Evolutionary conservation across 345 rosid genomes (phyloP), one percentile per base, ranked within the genome.

Genomic region (Moricandia moricandioides): DNA sequence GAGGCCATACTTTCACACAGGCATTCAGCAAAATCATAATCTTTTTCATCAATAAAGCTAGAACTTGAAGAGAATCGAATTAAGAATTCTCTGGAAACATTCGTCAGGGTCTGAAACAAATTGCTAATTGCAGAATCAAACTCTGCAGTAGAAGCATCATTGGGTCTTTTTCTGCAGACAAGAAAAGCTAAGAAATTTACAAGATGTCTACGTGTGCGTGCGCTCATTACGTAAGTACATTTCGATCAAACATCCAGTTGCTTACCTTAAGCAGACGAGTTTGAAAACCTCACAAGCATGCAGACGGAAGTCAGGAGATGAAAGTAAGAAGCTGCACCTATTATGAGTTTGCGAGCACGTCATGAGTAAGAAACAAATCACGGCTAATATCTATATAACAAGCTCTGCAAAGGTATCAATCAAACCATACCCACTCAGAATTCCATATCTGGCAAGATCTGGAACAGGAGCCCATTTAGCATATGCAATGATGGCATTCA

Each of bases 401-500:
- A 54, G 26, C 14, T 55, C 54, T 56, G 34, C 70, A 54, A 67
- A 40, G 58, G 72, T 55, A 12, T 55, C 2, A 55, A 55, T 11
- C 31, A 24, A 69, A 59, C 63, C 80, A 24, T 91, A 89, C 98
- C 98, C 97, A 62, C 86, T 89, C 72, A 91, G 84, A 74, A 93
- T 87, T 51, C 97, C 96, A 70, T 67, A 85, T 87, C 84, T 91
- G 72, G 94, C 88, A 62, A 93, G 92, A 84, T 93, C 92, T 51
- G 87, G 80, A 82, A 93, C 65, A 74, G 98, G 96, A 70, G 93
- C 97, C 98, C 97, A 91, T 78, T 89, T 97, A 14, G 94, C 97
- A 78, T 89, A 89, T 69, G 98, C 92, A 73, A 88, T 87, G 35
- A 91, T 73, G 43, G 98, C 94, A 85, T 88, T 89, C 72, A 93